Evolutionary conservation across 257 asterid species (phyloP).

Genomic region (Nicotiana tomentosiformis): DNA sequence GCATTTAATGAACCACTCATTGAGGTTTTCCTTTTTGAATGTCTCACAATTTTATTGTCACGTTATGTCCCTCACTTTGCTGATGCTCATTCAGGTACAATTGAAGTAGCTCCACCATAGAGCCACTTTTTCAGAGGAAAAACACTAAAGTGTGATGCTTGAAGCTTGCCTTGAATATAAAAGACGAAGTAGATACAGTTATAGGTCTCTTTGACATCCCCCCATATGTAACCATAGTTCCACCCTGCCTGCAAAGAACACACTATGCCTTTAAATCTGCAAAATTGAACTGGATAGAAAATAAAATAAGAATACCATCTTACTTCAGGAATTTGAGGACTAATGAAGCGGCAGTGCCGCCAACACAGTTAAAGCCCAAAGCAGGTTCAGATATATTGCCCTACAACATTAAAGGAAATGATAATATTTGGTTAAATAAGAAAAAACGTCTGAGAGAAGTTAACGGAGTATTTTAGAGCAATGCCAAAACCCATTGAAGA

Average conservation of each 20-base stretch:
- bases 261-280: not conserved
- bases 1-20: not conserved
- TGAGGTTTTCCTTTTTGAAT: not conserved
- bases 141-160: not conserved
- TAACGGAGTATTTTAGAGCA: not conserved
- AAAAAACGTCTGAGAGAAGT: not conserved
- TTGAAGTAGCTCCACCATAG: not conserved
- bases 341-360: constrained; percentile 88
- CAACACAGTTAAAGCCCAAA: constrained; percentile 89
- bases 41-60: not conserved
- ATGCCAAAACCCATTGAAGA: not conserved
- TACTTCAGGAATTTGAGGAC: constrained; percentile 85
- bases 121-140: not conserved
- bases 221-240: constrained; percentile 97
- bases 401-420: constrained; percentile 27
- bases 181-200: constrained; percentile 73
- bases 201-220: constrained; percentile 96
- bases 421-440: not conserved
- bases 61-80: not conserved
- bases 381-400: constrained; percentile 73
- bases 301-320: constrained; percentile 15
- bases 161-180: constrained; percentile 73
- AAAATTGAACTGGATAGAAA: not conserved
- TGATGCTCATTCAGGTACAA: not conserved
- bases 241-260: constrained; percentile 61